These are phyloP conservation scores for Cladorrhinum sp. DNA, from an alignment of 2,329 filamentous ascomycete species.

Conservation along the genomic window DNA sequence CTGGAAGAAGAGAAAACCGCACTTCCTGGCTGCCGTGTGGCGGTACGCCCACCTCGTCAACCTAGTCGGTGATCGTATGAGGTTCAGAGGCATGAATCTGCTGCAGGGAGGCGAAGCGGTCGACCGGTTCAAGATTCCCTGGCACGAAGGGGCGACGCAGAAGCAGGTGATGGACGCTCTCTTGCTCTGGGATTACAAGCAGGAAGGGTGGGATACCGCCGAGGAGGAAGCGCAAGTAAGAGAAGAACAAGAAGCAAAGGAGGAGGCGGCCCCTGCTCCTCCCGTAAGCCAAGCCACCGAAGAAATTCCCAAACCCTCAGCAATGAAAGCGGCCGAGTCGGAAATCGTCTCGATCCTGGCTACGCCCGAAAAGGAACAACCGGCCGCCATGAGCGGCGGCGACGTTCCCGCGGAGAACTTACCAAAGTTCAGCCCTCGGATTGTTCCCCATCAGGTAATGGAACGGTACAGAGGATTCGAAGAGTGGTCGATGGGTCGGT, in stretches of 20 bases:
- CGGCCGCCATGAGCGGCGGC: neutral
- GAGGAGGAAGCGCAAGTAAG: no score
- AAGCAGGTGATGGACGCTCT: neutral
- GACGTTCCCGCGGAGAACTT: neutral
- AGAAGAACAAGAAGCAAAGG: neutral
- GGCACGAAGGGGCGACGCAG: conserved; percentile 1
- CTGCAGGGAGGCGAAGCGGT: conserved; percentile 1
- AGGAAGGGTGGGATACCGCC: neutral
- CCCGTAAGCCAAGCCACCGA: neutral
- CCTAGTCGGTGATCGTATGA: conserved; percentile 30
- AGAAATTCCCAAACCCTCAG: neutral
- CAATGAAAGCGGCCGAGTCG: neutral
- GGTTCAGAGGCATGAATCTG: conserved; percentile 11
- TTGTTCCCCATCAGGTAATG: neutral
- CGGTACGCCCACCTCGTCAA: conserved; percentile 32
- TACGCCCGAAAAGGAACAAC: neutral
- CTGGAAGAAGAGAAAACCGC: conserved; percentile 32
- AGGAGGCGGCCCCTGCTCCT: neutral
- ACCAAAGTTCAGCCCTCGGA: neutral
- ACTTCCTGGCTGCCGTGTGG: conserved; percentile 34
- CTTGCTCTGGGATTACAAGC: neutral
- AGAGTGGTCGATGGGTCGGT: neutral
- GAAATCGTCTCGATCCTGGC: neutral
- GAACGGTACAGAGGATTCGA: neutral
- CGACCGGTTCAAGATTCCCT: conserved; percentile 1